Evolutionary conservation across 202 grass and related monocot species (phyloP).

Genomic region (Miscanthus sacchariflorus): DNA sequence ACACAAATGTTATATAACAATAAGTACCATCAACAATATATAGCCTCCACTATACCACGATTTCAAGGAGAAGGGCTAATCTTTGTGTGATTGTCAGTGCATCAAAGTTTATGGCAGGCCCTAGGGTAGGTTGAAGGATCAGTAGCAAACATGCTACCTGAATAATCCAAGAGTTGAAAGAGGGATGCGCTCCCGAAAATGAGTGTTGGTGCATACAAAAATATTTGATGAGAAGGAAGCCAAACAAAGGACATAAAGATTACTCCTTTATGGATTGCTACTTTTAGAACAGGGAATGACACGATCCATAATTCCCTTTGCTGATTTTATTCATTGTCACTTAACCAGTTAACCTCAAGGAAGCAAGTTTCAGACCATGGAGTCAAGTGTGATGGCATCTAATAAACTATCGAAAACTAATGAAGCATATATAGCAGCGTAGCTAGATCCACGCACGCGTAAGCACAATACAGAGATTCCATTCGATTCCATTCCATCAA

Average conservation of each 20-base stretch:
- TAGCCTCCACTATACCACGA: background rate
- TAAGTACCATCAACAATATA: background rate
- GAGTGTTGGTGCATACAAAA: background rate
- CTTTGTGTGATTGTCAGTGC: background rate
- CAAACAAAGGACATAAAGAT: background rate
- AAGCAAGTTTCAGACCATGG: background rate
- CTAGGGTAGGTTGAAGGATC: background rate
- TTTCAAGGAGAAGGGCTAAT: background rate
- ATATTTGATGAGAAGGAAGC: too few relatives aligned
- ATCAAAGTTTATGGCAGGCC: background rate
- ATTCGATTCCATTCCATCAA: background rate
- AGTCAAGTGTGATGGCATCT: background rate
- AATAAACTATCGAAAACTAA: background rate
- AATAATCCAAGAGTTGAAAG: background rate
- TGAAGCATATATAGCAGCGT: background rate
- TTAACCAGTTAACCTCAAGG: background rate
- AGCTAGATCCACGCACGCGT: background rate
- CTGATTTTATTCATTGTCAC: too few relatives aligned
- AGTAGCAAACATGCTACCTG: background rate
- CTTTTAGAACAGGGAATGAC: background rate
- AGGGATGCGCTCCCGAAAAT: background rate
- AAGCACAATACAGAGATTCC: background rate
- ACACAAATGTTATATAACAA: background rate
- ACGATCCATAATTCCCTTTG: background rate
- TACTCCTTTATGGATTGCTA: background rate